Evolutionary conservation across 768 basidiomycete genomes (phyloP).

Genomic region (Trichaptum fuscoviolaceum): DNA sequence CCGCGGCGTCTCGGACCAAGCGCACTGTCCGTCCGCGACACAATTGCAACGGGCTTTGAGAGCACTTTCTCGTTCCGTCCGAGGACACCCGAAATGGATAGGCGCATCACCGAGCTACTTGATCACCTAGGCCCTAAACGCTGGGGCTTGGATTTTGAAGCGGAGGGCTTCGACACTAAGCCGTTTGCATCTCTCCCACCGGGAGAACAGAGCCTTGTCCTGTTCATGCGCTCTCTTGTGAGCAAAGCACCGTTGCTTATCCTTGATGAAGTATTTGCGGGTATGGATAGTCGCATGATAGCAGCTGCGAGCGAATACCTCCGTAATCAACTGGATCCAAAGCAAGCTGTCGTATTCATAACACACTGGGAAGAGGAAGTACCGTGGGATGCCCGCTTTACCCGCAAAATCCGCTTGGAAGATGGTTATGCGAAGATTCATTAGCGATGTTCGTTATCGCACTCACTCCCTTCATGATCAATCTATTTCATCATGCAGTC

Average conservation of each 20-base stretch:
- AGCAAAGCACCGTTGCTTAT: conserved; percentile 68
- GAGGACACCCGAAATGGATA: conserved; percentile 24
- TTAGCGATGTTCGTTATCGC: background rate
- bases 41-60: conserved; percentile 83
- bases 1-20: conserved; percentile 52
- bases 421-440: conserved; percentile 24
- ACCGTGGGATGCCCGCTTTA: conserved; percentile 66
- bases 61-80: conserved; percentile 64
- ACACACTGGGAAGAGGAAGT: conserved; percentile 92
- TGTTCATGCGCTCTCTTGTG: conserved; percentile 85
- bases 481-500: background rate
- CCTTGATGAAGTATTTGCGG: conserved; percentile 90
- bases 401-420: conserved; percentile 35
- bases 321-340: conserved; percentile 32
- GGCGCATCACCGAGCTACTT: conserved; percentile 50
- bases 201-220: conserved; percentile 73
- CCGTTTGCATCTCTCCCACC: conserved; percentile 62
- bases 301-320: conserved; percentile 58
- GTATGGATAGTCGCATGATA: conserved; percentile 84
- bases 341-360: conserved; percentile 80
- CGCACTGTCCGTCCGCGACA: conserved; percentile 66
- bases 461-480: background rate
- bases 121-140: conserved; percentile 53
- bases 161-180: conserved; percentile 38
- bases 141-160: conserved; percentile 33